A percentile compares a stretch with the other conserved stretches of the same genome.
Conservation (phyloP, 148 eudicot genomes). For the Euryodendron excelsum region DNA sequence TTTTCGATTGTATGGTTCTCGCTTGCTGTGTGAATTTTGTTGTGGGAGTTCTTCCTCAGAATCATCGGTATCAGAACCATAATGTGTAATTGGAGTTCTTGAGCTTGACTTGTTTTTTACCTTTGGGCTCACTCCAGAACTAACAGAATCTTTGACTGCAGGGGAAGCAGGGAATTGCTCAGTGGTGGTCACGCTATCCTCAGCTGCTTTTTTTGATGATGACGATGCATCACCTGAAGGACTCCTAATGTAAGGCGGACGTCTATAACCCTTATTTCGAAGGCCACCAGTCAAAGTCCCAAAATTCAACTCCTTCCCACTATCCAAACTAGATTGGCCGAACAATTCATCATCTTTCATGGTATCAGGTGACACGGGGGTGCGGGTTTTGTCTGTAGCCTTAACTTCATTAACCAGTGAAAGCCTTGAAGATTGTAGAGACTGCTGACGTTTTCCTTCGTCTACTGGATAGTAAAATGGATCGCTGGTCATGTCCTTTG, state of each 20-base stretch:
- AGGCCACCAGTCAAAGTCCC: slow-evolving; percentile 65
- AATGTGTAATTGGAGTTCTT: slow-evolving; percentile 15
- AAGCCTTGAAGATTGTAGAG: slow-evolving; percentile 24
- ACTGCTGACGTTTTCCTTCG: slow-evolving; percentile 14
- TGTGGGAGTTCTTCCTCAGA: slow-evolving; percentile 26
- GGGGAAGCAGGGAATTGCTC: slow-evolving; percentile 24
- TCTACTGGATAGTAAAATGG: slow-evolving; percentile 17
- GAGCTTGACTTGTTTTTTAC: slow-evolving; percentile 18
- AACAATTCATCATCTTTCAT: slow-evolving; percentile 26
- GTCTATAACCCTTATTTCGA: slow-evolving; percentile 47
- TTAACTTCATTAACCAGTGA: slow-evolving; percentile 11
- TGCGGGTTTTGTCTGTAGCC: neutral
- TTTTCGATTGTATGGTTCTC: slow-evolving; percentile 16
- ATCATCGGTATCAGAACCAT: slow-evolving; percentile 38
- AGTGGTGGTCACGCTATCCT: slow-evolving; percentile 15
- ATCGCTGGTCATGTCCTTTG: slow-evolving; percentile 21
- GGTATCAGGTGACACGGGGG: slow-evolving; percentile 21
- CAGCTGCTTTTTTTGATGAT: slow-evolving; percentile 24
- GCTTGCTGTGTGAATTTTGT: slow-evolving; percentile 17
- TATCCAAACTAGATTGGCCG: slow-evolving; percentile 33
- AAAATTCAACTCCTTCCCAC: slow-evolving; percentile 45
- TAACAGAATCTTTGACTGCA: slow-evolving; percentile 21
- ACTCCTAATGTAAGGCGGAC: slow-evolving; percentile 38
- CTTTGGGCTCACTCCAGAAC: slow-evolving; percentile 7
- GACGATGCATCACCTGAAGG: slow-evolving; percentile 26